phyloP scores from a whole-genome alignment of 108 stramenopile genomes.

The Schizochytrium sp. region DNA sequence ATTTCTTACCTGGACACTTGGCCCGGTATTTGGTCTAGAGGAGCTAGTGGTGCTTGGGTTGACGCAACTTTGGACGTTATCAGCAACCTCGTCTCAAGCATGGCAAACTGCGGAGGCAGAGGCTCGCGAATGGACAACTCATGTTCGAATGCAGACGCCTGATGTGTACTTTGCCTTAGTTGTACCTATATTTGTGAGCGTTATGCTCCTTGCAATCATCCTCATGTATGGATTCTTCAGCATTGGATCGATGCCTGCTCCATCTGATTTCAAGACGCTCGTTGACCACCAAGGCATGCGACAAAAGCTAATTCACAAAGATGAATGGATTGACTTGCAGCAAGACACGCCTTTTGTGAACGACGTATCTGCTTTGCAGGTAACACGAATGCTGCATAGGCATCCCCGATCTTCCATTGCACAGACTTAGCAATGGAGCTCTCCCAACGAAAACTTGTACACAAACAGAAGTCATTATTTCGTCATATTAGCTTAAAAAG shows the following conservation, averaged over 20 bases:
- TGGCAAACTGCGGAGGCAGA: too few relatives aligned
- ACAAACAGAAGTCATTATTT: too few relatives aligned
- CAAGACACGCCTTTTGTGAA: not conserved
- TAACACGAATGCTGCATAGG: slow-evolving; percentile 3
- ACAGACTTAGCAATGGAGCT: too few relatives aligned
- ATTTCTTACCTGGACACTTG: not conserved
- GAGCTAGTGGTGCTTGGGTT: not conserved
- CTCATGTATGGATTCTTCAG: not conserved
- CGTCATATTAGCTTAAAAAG: too few relatives aligned
- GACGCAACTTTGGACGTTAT: too few relatives aligned
- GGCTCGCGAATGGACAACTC: too few relatives aligned
- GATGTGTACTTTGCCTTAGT: slow-evolving; percentile 32
- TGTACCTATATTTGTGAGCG: not conserved
- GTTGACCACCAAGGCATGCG: slow-evolving; percentile 16
- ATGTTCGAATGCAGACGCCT: not conserved
- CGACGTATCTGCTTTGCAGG: not conserved
- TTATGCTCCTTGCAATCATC: not conserved
- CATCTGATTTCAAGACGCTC: not conserved
- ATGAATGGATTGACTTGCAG: not conserved
- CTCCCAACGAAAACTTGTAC: too few relatives aligned
- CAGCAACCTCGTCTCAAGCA: too few relatives aligned
- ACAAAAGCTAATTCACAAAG: not conserved
- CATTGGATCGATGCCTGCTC: not conserved
- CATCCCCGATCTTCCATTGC: too few relatives aligned
- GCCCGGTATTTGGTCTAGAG: not conserved